These are phyloP conservation scores for Paramecium caudatum DNA, from an alignment of 73 alveolate genomes.

Conservation along the genomic window DNA sequence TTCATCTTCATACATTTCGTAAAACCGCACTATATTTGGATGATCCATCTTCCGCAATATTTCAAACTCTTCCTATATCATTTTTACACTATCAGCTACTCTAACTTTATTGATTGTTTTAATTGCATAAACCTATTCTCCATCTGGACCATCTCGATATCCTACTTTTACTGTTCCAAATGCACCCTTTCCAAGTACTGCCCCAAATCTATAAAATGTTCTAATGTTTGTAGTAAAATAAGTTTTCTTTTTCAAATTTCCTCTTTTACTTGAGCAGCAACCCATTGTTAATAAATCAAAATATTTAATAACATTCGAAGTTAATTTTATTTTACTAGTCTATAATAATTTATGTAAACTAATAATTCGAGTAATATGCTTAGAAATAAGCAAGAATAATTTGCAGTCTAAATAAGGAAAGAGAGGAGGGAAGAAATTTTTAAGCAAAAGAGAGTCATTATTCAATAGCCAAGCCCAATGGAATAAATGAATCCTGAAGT, in stretches of 20 bases:
- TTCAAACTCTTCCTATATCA: slow-evolving; percentile 65
- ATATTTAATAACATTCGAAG: not conserved
- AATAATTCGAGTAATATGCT: no score
- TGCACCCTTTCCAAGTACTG: slow-evolving; percentile 68
- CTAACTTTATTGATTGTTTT: slow-evolving; percentile 42
- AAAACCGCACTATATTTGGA: slow-evolving; percentile 69
- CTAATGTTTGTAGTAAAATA: slow-evolving; percentile 65
- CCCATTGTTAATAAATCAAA: not conserved
- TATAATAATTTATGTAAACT: not conserved
- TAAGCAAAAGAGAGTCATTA: not conserved
- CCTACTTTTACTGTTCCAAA: slow-evolving; percentile 72
- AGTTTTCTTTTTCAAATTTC: not conserved
- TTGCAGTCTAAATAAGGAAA: not conserved
- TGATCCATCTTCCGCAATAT: slow-evolving; percentile 66
- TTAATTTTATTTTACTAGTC: not conserved
- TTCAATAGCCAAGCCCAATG: not conserved
- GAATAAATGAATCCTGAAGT: slow-evolving; percentile 19
- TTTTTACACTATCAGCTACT: slow-evolving; percentile 21
- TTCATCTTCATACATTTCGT: slow-evolving; percentile 73
- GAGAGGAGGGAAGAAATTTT: slow-evolving; percentile 39
- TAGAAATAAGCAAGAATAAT: slow-evolving; percentile 36
- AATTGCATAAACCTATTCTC: slow-evolving; percentile 42
- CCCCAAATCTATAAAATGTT: slow-evolving; percentile 55
- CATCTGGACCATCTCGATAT: slow-evolving; percentile 18
- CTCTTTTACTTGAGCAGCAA: slow-evolving; percentile 28